Evolutionary conservation across 169 alveolate genomes (phyloP).

Genomic region (Neospora caninum): DNA sequence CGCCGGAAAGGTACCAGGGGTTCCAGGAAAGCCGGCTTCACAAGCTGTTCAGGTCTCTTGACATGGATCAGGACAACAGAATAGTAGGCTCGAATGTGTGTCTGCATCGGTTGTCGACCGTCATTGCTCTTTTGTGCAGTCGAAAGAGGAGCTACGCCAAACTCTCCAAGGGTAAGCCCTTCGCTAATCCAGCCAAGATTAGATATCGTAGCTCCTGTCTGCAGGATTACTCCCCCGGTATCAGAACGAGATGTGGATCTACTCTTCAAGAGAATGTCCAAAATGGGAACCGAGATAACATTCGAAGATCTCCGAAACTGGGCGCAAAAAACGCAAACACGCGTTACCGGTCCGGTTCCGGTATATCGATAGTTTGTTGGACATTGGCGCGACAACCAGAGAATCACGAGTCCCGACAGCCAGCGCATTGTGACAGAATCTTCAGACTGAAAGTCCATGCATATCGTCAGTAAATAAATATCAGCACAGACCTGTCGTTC

Average conservation of each 20-base stretch:
- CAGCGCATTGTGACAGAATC: neutral
- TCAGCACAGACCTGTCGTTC: too few relatives aligned
- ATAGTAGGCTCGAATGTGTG: slow-evolving; percentile 2
- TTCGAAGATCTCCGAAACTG: slow-evolving; percentile 9
- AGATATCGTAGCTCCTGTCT: neutral
- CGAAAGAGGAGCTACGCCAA: slow-evolving; percentile 20
- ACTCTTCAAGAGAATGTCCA: slow-evolving; percentile 10
- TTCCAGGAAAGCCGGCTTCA: slow-evolving; percentile 17
- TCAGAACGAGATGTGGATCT: neutral
- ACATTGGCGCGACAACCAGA: neutral
- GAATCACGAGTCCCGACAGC: neutral
- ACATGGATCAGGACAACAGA: slow-evolving; percentile 48
- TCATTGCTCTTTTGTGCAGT: neutral
- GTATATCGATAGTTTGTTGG: neutral
- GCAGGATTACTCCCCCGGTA: slow-evolving; percentile 9
- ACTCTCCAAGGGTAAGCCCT: neutral
- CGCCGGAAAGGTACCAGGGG: slow-evolving; percentile 27
- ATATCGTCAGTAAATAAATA: too few relatives aligned
- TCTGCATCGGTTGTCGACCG: neutral
- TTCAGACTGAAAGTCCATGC: neutral
- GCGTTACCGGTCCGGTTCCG: slow-evolving; percentile 5
- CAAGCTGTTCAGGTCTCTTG: slow-evolving; percentile 32
- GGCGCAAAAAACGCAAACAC: neutral
- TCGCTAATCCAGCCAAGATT: neutral
- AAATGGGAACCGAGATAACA: neutral